Base-by-base conservation (phyloP, 192 early-diverging fungal genomes). In the Coemansia sp. region DNA sequence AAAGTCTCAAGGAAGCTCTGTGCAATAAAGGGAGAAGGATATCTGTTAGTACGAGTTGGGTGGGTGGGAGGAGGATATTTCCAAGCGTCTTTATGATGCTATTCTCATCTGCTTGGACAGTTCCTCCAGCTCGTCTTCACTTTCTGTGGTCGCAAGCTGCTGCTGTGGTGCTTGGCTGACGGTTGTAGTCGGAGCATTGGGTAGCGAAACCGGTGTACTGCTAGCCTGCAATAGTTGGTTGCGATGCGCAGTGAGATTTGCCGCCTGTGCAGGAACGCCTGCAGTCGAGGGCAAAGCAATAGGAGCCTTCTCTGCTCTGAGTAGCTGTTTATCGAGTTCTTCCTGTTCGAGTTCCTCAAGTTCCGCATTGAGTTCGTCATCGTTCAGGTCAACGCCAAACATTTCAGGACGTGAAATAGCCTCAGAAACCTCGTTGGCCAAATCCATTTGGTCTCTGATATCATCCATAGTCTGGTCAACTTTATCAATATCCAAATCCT, bases 391-490 rank as follows among this genome's bases (percentile, higher is more conserved):
- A n/a, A 87, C 76, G 6, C 94, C 95, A 68, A 94, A 90, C 49
- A 86, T 73, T 64, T 94, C 85, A 0, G 94, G 95, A 73, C 89
- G 88, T 48, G 94, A 89, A 67, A 99, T 94, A 8, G 93, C 95
- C 34, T 95, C 92, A 18, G 88, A 90, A 10, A 99, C 87, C 77
- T 97, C 97, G 68, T 95, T 94, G 19, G 94, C 92, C 62, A 96
- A 70, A 63, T 96, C 94, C 92, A 97, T 96, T 73, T 99, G 94
- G 62, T 99, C 97, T 27, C 92, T 87, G 62, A 99, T 95, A 54
- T 95, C 93, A 64, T 99, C 97, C 93, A 96, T 94, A 12, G 90
- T 94, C 38, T 84, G 83, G 68, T 99, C 97, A 25, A 99, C 95
- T 85, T 93, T 96, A 70, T 94, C 88, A 54, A 96, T 93, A 67